Percentiles rank a stretch among this genome's conserved stretches.
Evolutionary conservation across 345 rosid species (phyloP).

Genomic region (Arabidopsis suecica): DNA sequence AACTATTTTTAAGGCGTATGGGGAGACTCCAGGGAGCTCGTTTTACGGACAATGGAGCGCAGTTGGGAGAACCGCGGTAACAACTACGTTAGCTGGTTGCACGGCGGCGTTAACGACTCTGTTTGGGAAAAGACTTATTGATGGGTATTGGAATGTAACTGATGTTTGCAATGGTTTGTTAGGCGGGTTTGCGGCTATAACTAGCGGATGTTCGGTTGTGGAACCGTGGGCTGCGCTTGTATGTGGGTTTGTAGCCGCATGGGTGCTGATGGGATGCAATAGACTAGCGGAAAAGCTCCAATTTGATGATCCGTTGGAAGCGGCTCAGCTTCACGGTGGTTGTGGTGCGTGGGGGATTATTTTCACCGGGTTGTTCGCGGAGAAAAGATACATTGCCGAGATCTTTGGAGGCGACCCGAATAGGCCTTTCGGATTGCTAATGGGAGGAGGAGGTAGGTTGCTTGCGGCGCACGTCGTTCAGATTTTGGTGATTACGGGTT

Average conservation of each 20-base stretch:
- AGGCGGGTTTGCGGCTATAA: conserved; percentile 58
- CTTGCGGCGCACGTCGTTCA: conserved; percentile 50
- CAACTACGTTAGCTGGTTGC: conserved; percentile 54
- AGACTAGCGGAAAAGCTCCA: conserved; percentile 43
- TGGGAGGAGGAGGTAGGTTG: conserved; percentile 54
- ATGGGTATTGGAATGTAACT: conserved; percentile 50
- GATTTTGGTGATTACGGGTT: conserved; percentile 44
- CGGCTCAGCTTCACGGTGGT: conserved; percentile 56
- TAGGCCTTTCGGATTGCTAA: conserved; percentile 48
- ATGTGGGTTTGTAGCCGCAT: conserved; percentile 55
- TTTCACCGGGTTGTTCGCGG: conserved; percentile 51
- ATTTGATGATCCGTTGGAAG: conserved; percentile 56
- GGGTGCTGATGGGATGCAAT: conserved; percentile 51
- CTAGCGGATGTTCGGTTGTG: conserved; percentile 52
- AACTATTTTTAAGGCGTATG: conserved; percentile 43
- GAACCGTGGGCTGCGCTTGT: conserved; percentile 53
- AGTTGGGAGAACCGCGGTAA: conserved; percentile 53
- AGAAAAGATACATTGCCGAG: conserved; percentile 38
- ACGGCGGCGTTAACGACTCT: conserved; percentile 53
- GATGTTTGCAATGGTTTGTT: conserved; percentile 56
- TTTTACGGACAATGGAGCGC: conserved; percentile 58
- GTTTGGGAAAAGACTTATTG: conserved; percentile 42
- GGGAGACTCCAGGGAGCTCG: conserved; percentile 16
- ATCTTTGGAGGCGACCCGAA: conserved; percentile 45
- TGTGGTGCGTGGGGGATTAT: conserved; percentile 55